A percentile compares a stretch with the other conserved stretches of the same genome.
These are phyloP conservation scores for Penicillium verrucosum DNA, from an alignment of 2,329 filamentous ascomycete species.

Conservation along the genomic window DNA sequence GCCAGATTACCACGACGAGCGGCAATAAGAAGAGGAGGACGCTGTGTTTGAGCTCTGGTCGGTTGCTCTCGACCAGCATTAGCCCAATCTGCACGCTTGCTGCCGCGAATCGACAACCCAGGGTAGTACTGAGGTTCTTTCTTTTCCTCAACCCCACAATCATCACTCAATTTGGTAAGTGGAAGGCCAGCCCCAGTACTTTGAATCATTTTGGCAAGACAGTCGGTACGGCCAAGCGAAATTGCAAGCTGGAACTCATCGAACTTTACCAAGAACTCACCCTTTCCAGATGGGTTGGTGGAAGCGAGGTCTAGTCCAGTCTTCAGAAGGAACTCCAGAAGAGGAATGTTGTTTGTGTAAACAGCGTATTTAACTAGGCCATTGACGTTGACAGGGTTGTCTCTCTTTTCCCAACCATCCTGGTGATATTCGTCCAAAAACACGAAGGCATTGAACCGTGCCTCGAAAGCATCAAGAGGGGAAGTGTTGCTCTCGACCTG, in stretches of 20 bases:
- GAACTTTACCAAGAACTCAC: conserved; percentile 3
- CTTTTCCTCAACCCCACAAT: conserved; percentile 60
- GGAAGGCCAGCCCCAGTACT: conserved; percentile 66
- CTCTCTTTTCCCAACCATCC: neutral
- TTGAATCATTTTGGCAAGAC: conserved; percentile 59
- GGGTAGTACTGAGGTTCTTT: conserved; percentile 71
- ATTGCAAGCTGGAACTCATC: conserved; percentile 44
- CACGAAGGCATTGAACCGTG: conserved; percentile 32
- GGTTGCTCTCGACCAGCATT: conserved; percentile 50
- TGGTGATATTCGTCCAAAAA: conserved; percentile 13
- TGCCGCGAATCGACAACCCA: conserved; percentile 71
- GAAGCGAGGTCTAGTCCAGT: conserved; percentile 35
- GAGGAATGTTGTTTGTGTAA: conserved; percentile 50
- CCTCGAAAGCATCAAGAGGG: conserved; percentile 54
- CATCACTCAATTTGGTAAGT: conserved; percentile 63
- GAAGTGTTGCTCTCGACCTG: conserved; percentile 63
- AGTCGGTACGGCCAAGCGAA: conserved; percentile 34
- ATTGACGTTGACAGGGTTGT: neutral
- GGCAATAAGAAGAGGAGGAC: conserved; percentile 34
- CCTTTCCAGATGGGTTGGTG: conserved; percentile 4
- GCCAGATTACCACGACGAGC: conserved; percentile 55
- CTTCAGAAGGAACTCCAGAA: conserved; percentile 59
- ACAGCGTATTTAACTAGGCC: conserved; percentile 48
- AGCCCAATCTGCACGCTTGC: conserved; percentile 73
- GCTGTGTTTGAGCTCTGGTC: neutral